Base-by-base conservation (phyloP, 2,329 filamentous ascomycete species). In the Botryotinia convoluta region DNA sequence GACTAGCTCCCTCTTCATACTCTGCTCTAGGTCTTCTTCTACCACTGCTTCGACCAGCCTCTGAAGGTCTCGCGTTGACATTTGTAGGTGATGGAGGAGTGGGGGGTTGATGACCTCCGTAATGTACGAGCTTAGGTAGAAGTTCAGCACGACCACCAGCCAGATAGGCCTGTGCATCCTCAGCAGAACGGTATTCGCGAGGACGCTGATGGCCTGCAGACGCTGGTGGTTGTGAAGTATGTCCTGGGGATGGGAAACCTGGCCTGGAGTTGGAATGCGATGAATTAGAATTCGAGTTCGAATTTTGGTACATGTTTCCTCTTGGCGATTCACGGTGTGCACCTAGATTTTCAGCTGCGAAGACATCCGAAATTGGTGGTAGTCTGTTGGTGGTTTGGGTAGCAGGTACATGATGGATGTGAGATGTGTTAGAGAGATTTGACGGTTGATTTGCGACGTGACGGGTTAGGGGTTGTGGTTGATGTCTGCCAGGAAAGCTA, bases 311-410 rank as follows among this genome's bases (percentile, higher is more conserved):
- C 67, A 77, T 76, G n/a, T 75, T 54, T 4, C 73, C 54, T 54
- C 76, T 67, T 59, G 77, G 71, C 14, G 69, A 71, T 51, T 93
- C 84, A 79, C 88, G 84, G 83, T 91, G 86, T 77, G 89, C 83
- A 77, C 89, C 85, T 77, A 97, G 86, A 48, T 91, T 88, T 79
- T 97, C 93, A 29, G 87, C 85, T 39, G 93, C 93, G 80, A 99
- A 98, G 22, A 99, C 96, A 80, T 98, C 96, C 54, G 93, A 92
- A 73, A 99, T 96, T 3, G 96, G 95, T 3, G 96, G 96, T 65
- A 99, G 87, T 48, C 95, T 92, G 83, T 98, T 98, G 82, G 89
- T 91, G 3, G 94, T 98, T 83, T 98, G 95, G 73, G 89, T 92
- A 35, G 94, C 94, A 18, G 93, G 94, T 5, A 95, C 87, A 80